Conservation (phyloP, 78 protist genomes). For the Paulinella micropora region DNA sequence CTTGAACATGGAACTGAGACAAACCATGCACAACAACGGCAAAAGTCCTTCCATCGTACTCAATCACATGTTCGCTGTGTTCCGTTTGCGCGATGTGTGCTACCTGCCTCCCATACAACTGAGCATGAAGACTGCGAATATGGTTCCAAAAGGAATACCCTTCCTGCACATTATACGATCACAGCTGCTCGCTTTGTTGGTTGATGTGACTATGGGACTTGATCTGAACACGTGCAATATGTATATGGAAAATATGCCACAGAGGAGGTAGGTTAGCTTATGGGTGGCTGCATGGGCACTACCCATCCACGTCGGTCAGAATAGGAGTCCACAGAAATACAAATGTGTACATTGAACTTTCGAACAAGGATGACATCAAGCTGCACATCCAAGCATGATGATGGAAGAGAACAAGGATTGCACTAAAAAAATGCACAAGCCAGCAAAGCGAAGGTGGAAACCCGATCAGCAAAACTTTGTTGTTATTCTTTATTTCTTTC, state of each 20-base stretch:
- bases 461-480: not conserved
- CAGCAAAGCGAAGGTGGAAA: not conserved
- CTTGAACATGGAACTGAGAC: too few relatives aligned
- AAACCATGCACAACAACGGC: too few relatives aligned
- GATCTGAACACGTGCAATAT: slow-evolving; percentile 42
- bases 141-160: too few relatives aligned
- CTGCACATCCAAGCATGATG: slow-evolving; percentile 28
- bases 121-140: too few relatives aligned
- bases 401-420: not conserved
- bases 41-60: too few relatives aligned
- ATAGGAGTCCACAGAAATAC: slow-evolving; percentile 87
- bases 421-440: not conserved
- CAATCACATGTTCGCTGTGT: too few relatives aligned
- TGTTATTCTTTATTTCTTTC: not conserved
- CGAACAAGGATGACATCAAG: slow-evolving; percentile 57
- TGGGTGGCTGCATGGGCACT: slow-evolving; percentile 54
- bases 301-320: not conserved
- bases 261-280: too few relatives aligned
- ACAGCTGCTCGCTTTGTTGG: too few relatives aligned
- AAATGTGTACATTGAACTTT: slow-evolving; percentile 77
- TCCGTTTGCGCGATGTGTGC: too few relatives aligned
- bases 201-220: too few relatives aligned
- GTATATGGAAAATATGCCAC: slow-evolving; percentile 65
- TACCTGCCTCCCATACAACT: too few relatives aligned
- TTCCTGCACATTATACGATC: too few relatives aligned